These are phyloP conservation scores for Hirschfeldia incana DNA, from an alignment of 345 rosid genomes.

Conservation along the genomic window DNA sequence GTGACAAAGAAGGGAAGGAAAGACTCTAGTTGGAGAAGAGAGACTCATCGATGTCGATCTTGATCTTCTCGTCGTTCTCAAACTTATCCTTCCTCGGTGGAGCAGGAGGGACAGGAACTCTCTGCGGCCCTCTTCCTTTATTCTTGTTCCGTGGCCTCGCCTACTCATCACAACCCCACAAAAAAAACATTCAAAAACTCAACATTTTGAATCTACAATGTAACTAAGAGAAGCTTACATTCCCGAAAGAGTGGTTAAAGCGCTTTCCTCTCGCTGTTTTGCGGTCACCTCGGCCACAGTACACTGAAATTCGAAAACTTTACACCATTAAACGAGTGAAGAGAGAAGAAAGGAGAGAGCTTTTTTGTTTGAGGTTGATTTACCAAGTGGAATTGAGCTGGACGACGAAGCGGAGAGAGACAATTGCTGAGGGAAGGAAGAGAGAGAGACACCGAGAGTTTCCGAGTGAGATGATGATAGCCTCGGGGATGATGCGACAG, in stretches of 20 bases:
- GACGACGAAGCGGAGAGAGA: slow-evolving; percentile 40
- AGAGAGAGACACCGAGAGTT: slow-evolving; percentile 45
- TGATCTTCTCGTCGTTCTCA: slow-evolving; percentile 59
- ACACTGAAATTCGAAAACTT: slow-evolving; percentile 41
- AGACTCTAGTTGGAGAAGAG: slow-evolving; percentile 47
- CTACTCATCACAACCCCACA: slow-evolving; percentile 35
- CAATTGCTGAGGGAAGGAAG: slow-evolving; percentile 31
- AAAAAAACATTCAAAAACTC: slow-evolving; percentile 2
- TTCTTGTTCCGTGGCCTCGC: slow-evolving; percentile 91
- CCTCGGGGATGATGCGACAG: slow-evolving; percentile 26
- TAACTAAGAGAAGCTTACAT: slow-evolving; percentile 47
- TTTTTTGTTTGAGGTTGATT: background rate
- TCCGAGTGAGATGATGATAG: slow-evolving; percentile 58
- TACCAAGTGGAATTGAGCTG: slow-evolving; percentile 46
- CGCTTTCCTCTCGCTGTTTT: slow-evolving; percentile 92
- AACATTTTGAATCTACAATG: background rate
- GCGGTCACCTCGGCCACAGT: slow-evolving; percentile 86
- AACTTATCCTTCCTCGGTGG: slow-evolving; percentile 66
- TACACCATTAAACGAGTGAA: slow-evolving; percentile 2
- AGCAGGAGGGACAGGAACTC: slow-evolving; percentile 61
- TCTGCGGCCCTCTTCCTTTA: slow-evolving; percentile 87
- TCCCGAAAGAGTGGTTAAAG: slow-evolving; percentile 87
- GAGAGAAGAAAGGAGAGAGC: slow-evolving; percentile 31
- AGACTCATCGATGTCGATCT: slow-evolving; percentile 75
- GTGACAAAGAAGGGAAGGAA: background rate